These are phyloP conservation scores for Pleurotus salmoneostramineus DNA, from an alignment of 768 basidiomycete species.

Conservation along the genomic window DNA sequence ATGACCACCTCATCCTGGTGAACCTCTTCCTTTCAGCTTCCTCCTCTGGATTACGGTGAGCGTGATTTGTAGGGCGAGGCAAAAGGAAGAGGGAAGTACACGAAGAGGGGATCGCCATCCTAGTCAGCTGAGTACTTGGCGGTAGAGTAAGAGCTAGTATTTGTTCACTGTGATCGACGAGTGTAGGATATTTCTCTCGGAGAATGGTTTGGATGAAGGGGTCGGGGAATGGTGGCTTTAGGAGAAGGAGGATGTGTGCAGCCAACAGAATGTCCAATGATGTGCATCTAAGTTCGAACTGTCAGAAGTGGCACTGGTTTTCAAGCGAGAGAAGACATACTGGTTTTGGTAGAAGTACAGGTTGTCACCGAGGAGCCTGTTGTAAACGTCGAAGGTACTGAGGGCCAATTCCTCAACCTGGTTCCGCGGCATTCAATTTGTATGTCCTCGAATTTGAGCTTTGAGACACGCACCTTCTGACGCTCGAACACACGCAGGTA, in stretches of 20 bases:
- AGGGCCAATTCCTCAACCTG: constrained; percentile 62
- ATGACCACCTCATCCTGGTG: constrained; percentile 49
- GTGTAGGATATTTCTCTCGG: constrained; percentile 47
- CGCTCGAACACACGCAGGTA: constrained; percentile 58
- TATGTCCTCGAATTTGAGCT: neutral
- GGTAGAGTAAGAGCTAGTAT: constrained; percentile 31
- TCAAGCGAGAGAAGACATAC: constrained; percentile 22
- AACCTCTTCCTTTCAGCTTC: constrained; percentile 43
- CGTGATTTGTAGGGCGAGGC: constrained; percentile 10
- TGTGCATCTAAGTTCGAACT: constrained; percentile 42
- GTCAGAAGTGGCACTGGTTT: neutral
- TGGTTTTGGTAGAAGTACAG: constrained; percentile 47
- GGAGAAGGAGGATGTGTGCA: constrained; percentile 61
- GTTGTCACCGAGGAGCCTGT: constrained; percentile 46
- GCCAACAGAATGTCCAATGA: constrained; percentile 65
- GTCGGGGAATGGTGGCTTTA: constrained; percentile 59
- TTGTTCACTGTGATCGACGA: constrained; percentile 55
- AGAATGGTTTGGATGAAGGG: constrained; percentile 52
- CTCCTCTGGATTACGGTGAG: constrained; percentile 9
- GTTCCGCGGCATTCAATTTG: neutral
- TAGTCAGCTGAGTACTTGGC: constrained; percentile 13
- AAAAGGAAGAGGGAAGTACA: constrained; percentile 37
- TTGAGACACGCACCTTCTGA: constrained; percentile 46
- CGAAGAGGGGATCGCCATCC: constrained; percentile 17
- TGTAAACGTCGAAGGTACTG: constrained; percentile 52